Evolutionary conservation across 345 rosid genomes (phyloP).

Genomic region (Lumnitzera racemosa): DNA sequence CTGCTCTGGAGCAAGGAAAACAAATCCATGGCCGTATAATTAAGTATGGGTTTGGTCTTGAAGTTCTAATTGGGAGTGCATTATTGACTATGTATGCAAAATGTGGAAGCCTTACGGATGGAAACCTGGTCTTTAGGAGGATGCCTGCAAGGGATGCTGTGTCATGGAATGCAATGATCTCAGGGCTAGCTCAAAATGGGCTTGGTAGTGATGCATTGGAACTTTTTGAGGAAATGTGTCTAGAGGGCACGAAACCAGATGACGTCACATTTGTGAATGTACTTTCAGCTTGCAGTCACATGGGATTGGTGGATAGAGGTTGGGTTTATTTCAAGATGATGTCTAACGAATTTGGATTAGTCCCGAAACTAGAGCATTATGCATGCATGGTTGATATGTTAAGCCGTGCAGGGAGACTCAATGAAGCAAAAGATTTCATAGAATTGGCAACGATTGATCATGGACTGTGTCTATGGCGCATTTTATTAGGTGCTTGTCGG

Average conservation of each 20-base stretch:
- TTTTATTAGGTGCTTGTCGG: conserved; percentile 23
- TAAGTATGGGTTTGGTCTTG: conserved; percentile 37
- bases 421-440: conserved; percentile 54
- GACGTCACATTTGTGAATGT: conserved; percentile 40
- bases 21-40: conserved; percentile 56
- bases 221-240: conserved; percentile 36
- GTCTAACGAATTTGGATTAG: conserved; percentile 21
- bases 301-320: conserved; percentile 39
- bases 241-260: conserved; percentile 30
- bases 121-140: conserved; percentile 34
- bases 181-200: conserved; percentile 37
- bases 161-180: conserved; percentile 53
- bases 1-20: conserved; percentile 56
- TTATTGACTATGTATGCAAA: conserved; percentile 70
- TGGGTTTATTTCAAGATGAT: conserved; percentile 26
- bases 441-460: conserved; percentile 34
- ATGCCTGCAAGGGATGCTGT: conserved; percentile 29
- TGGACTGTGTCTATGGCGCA: conserved; percentile 15
- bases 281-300: conserved; percentile 51
- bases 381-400: conserved; percentile 41
- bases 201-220: conserved; percentile 33
- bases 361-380: conserved; percentile 42
- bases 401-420: conserved; percentile 43
- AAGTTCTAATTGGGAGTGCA: conserved; percentile 52
- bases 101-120: conserved; percentile 54